Evolutionary conservation across 192 early-diverging fungal species (phyloP).

Genomic region (Coemansia asiatica): DNA sequence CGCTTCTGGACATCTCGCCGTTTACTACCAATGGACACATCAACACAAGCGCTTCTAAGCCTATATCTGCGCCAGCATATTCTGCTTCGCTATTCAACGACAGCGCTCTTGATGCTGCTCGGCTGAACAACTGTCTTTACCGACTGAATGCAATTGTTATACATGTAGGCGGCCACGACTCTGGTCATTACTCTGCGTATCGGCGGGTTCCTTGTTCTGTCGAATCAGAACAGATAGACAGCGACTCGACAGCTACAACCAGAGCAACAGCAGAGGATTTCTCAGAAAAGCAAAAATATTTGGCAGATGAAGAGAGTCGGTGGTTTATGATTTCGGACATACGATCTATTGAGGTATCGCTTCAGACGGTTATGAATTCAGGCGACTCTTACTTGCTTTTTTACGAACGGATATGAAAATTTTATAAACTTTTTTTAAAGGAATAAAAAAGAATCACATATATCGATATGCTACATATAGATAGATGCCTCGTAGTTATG

Average conservation of each 20-base stretch:
- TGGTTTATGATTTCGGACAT: conserved; percentile 73
- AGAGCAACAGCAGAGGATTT: background rate
- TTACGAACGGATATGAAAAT: conserved; percentile 44
- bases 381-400: conserved; percentile 57
- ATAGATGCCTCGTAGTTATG: background rate
- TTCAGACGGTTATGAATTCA: conserved; percentile 45
- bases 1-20: conserved; percentile 71
- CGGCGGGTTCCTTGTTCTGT: conserved; percentile 52
- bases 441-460: background rate
- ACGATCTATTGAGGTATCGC: conserved; percentile 42
- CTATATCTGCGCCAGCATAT: conserved; percentile 34
- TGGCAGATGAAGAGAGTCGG: conserved; percentile 3
- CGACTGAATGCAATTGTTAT: conserved; percentile 76
- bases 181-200: conserved; percentile 90
- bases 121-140: conserved; percentile 58
- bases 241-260: background rate
- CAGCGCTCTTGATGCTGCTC: conserved; percentile 11
- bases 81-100: background rate
- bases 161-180: conserved; percentile 83
- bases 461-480: background rate
- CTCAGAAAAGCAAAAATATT: background rate
- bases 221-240: background rate
- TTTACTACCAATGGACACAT: conserved; percentile 72
- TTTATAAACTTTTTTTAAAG: background rate
- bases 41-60: conserved; percentile 58